Base-by-base conservation (phyloP, 2,329 filamentous ascomycete genomes). In the Clonostachys rhizophaga region DNA sequence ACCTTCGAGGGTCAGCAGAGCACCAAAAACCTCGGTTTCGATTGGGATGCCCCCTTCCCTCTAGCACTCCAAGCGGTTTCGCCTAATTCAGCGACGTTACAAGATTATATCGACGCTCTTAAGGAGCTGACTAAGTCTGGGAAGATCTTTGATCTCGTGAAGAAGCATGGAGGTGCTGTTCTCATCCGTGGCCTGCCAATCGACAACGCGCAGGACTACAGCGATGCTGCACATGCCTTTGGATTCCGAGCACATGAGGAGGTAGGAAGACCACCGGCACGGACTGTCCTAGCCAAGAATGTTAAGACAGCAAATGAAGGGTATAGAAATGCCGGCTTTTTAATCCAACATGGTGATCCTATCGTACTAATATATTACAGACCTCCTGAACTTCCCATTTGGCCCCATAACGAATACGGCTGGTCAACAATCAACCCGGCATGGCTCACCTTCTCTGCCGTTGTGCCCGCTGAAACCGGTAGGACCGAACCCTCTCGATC, bases 291-390 rank as follows among this genome's bases (percentile, higher is more conserved):
- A 18, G 65, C 62, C 1, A 57, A 54, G 37, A 68, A 68, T 36
- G 57, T 67, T 8, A 65, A 66, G 48, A 67, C 64, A 0, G 64
- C 64, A 1, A 67, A 66, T 35, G 63, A 68, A 46, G 64, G 66
- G 55, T 59, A 37, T 3, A 24, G n/a, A 13, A 34, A 49, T 50
- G 50, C 2, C 2, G 5, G 24, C 24, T 2, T 14, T 3, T 33
- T 9, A 35, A 40, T 12, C 3, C 18, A 48, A 6, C 17, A 39
- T 34, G 2, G 8, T 10, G 9, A 30, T 10, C 6, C 3, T 10
- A 8, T 39, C 12, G 14, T 17, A 5, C 37, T 40, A 12, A 40
- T 30, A 51, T 8, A 3, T 30, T 30, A 3, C 4, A 30, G 51
- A 42, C 64, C 64, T 5, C 61, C 65, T 8, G 61, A 65, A 16